phyloP scores from a whole-genome alignment of 192 early-diverging fungal genomes.

The Allomyces macrogynus region DNA sequence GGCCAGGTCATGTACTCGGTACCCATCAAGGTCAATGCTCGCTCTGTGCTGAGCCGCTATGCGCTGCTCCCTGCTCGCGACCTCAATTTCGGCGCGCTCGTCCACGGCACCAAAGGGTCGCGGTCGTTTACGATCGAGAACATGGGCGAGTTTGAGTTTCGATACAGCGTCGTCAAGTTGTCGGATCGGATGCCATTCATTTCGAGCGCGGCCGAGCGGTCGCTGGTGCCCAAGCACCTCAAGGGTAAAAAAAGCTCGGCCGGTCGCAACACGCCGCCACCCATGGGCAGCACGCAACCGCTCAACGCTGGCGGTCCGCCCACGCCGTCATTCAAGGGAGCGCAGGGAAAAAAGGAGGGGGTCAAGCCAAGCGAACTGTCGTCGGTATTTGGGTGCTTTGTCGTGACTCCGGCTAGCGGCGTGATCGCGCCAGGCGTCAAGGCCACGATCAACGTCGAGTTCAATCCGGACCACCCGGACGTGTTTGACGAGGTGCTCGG shows the following conservation, averaged over 20 bases:
- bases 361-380: conserved; percentile 28
- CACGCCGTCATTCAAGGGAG: too few species aligned
- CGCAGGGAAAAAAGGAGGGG: conserved; percentile 20
- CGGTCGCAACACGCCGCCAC: conserved; percentile 3
- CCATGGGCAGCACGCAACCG: conserved; percentile 11
- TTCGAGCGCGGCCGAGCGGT: conserved; percentile 9
- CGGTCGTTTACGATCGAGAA: conserved; percentile 37
- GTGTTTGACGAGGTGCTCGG: conserved; percentile 34
- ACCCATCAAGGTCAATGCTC: conserved; percentile 26
- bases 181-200: not conserved
- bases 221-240: too few species aligned
- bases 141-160: conserved; percentile 40
- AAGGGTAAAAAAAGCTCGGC: conserved; percentile 5
- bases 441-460: conserved; percentile 35
- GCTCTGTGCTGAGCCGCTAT: conserved; percentile 36
- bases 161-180: conserved; percentile 31
- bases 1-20: conserved; percentile 4
- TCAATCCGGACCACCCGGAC: conserved; percentile 33
- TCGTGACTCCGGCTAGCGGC: conserved; percentile 30
- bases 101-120: conserved; percentile 31
- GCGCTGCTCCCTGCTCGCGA: conserved; percentile 28
- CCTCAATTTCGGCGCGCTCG: conserved; percentile 37
- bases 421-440: conserved; percentile 24
- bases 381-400: conserved; percentile 32
- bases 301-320: conserved; percentile 14